Conservation (phyloP, 1,284 basidiomycete species). For the Chalciporus sp. region DNA sequence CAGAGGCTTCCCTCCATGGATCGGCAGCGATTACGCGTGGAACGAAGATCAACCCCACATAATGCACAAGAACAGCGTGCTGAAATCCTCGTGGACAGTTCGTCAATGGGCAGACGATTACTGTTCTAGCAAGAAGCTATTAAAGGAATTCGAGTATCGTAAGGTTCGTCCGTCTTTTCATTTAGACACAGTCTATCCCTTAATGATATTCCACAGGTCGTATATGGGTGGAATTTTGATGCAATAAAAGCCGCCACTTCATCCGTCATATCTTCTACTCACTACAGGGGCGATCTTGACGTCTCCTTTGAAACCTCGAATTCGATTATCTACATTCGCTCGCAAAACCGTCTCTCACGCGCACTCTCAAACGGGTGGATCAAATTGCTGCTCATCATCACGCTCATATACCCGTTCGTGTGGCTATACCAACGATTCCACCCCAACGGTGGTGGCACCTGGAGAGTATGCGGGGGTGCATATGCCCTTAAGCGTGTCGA, state of each 20-base stretch:
- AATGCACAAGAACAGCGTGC: slow-evolving; percentile 32
- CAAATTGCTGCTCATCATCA: slow-evolving; percentile 62
- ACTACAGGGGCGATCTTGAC: slow-evolving; percentile 53
- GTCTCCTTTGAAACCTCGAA: slow-evolving; percentile 50
- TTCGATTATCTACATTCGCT: slow-evolving; percentile 57
- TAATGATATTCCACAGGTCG: slow-evolving; percentile 39
- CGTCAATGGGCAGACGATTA: slow-evolving; percentile 75
- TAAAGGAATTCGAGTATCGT: slow-evolving; percentile 68
- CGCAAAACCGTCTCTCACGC: slow-evolving; percentile 60
- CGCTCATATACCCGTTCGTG: slow-evolving; percentile 71
- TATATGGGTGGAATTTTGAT: slow-evolving; percentile 72
- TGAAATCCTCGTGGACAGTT: slow-evolving; percentile 54
- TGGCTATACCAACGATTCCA: slow-evolving; percentile 72
- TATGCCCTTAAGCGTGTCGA: slow-evolving; percentile 59
- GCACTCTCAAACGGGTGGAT: slow-evolving; percentile 66
- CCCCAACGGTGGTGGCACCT: slow-evolving; percentile 59
- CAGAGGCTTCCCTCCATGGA: slow-evolving; percentile 49
- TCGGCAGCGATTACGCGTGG: slow-evolving; percentile 28
- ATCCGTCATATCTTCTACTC: slow-evolving; percentile 50
- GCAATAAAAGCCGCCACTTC: slow-evolving; percentile 56
- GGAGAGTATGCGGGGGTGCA: slow-evolving; percentile 70
- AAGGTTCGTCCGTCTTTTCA: slow-evolving; percentile 43
- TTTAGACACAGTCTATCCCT: neutral
- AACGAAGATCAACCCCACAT: slow-evolving; percentile 27
- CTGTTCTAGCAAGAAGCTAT: slow-evolving; percentile 55